Conservation (phyloP, 345 rosid genomes). For the Brassica nigra region DNA sequence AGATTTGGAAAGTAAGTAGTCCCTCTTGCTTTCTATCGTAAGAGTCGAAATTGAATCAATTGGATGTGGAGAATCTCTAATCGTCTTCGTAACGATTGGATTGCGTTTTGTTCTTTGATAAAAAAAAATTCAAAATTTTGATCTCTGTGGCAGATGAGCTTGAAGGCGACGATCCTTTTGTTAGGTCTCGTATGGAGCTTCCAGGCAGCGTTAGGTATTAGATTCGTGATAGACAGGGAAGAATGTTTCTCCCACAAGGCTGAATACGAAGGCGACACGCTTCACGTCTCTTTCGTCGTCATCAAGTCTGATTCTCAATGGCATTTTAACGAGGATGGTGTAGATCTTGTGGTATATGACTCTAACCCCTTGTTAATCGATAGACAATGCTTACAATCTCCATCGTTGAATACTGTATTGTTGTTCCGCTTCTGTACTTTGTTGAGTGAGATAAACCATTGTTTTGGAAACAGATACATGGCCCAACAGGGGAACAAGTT, state of each 20-base stretch:
- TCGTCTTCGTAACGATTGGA: background rate
- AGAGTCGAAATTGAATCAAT: conserved; percentile 4
- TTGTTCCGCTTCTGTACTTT: background rate
- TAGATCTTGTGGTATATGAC: conserved; percentile 60
- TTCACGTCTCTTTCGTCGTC: conserved; percentile 70
- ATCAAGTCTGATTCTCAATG: conserved; percentile 61
- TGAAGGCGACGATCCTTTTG: conserved; percentile 34
- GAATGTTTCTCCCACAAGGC: conserved; percentile 68
- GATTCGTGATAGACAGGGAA: conserved; percentile 65
- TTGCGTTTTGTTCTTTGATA: background rate
- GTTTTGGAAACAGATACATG: conserved; percentile 50
- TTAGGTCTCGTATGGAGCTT: conserved; percentile 42
- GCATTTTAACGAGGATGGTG: conserved; percentile 56
- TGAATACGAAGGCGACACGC: conserved; percentile 65
- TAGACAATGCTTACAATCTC: background rate
- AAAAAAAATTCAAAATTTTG: background rate
- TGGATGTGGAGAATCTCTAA: background rate
- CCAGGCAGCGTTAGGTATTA: conserved; percentile 44
- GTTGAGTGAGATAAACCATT: background rate
- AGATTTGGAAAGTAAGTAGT: background rate
- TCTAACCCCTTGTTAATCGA: background rate
- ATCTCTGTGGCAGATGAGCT: conserved; percentile 28
- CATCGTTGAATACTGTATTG: background rate
- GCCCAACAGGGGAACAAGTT: conserved; percentile 60
- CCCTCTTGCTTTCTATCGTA: background rate